Evolutionary conservation across 768 basidiomycete genomes (phyloP).

Genomic region (Trametes gibbosa): DNA sequence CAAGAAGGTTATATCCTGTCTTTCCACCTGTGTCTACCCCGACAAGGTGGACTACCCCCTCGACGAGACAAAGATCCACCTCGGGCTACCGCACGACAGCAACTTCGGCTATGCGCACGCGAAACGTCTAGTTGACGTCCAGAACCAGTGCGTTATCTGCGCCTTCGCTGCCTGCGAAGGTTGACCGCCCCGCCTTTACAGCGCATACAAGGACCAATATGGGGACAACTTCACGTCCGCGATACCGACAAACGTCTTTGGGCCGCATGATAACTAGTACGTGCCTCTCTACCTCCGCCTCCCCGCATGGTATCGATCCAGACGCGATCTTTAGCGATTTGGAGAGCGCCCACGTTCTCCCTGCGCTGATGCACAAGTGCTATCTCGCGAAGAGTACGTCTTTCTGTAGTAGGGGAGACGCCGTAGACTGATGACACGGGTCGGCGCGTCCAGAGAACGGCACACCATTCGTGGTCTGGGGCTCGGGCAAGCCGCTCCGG

Average conservation of each 20-base stretch:
- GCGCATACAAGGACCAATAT: slow-evolving; percentile 94
- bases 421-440: too few relatives aligned
- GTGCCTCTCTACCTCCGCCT: slow-evolving; percentile 18
- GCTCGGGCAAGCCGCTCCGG: slow-evolving; percentile 89
- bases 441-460: slow-evolving; percentile 53
- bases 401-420: background rate
- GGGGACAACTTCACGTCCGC: slow-evolving; percentile 95
- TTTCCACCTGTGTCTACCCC: slow-evolving; percentile 97
- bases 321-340: slow-evolving; percentile 57
- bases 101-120: slow-evolving; percentile 98
- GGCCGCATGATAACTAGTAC: slow-evolving; percentile 91
- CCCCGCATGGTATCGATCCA: background rate
- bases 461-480: slow-evolving; percentile 84
- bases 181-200: slow-evolving; percentile 30
- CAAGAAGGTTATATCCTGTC: slow-evolving; percentile 86
- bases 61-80: slow-evolving; percentile 89
- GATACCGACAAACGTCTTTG: slow-evolving; percentile 98
- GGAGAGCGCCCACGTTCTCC: slow-evolving; percentile 91
- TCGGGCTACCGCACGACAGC: slow-evolving; percentile 87
- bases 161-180: background rate
- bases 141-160: slow-evolving; percentile 71
- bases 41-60: slow-evolving; percentile 93
- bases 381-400: slow-evolving; percentile 82
- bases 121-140: slow-evolving; percentile 92
- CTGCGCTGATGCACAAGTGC: slow-evolving; percentile 91